phyloP scores from a whole-genome alignment of 2,329 filamentous ascomycete genomes.

The Microcyclosporella mali region DNA sequence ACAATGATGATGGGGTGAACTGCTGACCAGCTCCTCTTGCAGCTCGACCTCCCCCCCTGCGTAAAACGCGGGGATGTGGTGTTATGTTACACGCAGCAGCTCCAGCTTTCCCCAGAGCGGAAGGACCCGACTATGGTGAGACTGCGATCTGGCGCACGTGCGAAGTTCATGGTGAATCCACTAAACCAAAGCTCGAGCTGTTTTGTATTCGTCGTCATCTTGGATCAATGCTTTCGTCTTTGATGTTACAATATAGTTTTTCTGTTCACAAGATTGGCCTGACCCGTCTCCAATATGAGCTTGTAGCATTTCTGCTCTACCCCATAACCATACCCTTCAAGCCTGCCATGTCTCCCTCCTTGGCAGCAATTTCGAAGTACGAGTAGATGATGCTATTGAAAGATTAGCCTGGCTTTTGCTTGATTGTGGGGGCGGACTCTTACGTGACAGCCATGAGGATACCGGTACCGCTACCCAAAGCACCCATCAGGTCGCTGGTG shows the following conservation, averaged over 20 bases:
- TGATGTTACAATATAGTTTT: conserved; percentile 10
- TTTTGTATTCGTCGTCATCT: not conserved
- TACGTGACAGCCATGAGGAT: conserved; percentile 97
- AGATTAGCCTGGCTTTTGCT: conserved; percentile 24
- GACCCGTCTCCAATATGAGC: conserved; percentile 16
- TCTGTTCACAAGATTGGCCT: conserved; percentile 13
- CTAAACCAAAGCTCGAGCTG: not conserved
- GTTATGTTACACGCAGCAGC: not conserved
- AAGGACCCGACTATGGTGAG: not conserved
- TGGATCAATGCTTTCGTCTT: not conserved
- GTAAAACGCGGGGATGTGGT: not conserved
- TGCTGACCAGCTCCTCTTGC: conserved; percentile 12
- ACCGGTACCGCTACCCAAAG: conserved; percentile 93
- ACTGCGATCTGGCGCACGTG: conserved; percentile 8
- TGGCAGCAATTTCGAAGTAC: conserved; percentile 98
- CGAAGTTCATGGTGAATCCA: conserved; percentile 1
- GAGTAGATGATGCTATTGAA: conserved; percentile 87
- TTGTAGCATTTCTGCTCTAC: conserved; percentile 4
- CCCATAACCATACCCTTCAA: conserved; percentile 61
- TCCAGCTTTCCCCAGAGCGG: conserved; percentile 3
- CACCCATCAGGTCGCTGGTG: conserved; percentile 88
- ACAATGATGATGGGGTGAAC: conserved; percentile 7
- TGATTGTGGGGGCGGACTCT: conserved; percentile 42
- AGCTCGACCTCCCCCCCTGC: too few relatives aligned
- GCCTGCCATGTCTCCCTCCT: conserved; percentile 90